These are phyloP conservation scores for Solanum tacnaense DNA, from an alignment of 257 asterid genomes.

Conservation along the genomic window DNA sequence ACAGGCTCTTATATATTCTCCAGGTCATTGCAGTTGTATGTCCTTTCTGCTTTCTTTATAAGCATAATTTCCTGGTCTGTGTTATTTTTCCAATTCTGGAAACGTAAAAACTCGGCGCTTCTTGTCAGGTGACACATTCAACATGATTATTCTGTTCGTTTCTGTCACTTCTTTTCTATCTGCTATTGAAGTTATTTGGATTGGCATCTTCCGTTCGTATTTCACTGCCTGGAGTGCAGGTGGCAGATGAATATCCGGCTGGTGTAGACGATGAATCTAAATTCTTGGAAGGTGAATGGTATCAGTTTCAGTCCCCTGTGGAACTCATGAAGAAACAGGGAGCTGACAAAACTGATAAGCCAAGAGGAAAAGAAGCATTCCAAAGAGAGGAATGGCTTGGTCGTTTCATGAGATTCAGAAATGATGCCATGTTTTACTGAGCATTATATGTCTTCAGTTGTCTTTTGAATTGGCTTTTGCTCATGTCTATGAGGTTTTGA, in stretches of 20 bases:
- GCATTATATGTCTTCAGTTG: too few species aligned
- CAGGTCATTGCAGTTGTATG: constrained; percentile 68
- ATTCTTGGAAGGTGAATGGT: constrained; percentile 22
- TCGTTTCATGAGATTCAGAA: constrained; percentile 1
- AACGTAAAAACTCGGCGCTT: constrained; percentile 75
- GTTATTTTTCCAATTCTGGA: constrained; percentile 89
- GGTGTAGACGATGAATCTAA: constrained; percentile 40
- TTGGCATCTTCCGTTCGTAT: not conserved
- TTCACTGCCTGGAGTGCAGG: constrained; percentile 27
- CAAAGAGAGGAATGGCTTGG: constrained; percentile 92
- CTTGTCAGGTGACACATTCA: constrained; percentile 44
- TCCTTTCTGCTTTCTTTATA: constrained; percentile 75
- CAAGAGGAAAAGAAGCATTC: constrained; percentile 43
- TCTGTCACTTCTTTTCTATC: not conserved
- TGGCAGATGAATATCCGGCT: constrained; percentile 53
- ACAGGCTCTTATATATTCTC: not conserved
- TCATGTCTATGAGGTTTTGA: too few species aligned
- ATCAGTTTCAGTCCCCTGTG: constrained; percentile 27
- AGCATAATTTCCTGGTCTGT: constrained; percentile 79
- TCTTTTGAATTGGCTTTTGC: too few species aligned
- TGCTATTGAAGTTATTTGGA: not conserved
- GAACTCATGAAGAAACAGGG: constrained; percentile 42
- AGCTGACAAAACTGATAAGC: constrained; percentile 39
- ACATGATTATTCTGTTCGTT: not conserved
- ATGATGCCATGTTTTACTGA: too few species aligned